Conservation (phyloP, 176 grass and related monocot species). For the Zea luxurians region DNA sequence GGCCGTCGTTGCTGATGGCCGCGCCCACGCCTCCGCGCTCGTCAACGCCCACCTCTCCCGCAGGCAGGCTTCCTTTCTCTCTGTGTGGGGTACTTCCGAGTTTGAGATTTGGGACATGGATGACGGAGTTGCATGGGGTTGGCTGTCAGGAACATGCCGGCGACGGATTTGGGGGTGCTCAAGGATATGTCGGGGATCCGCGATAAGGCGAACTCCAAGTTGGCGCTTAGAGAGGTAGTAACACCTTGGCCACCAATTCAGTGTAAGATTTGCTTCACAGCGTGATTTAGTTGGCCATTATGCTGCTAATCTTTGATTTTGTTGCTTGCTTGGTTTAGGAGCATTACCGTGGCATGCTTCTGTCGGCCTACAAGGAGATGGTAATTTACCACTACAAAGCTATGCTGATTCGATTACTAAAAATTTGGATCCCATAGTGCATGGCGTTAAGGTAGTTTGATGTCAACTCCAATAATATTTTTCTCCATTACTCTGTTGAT, state of each 20-base stretch:
- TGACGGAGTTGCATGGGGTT: constrained; percentile 1
- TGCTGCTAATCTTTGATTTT: constrained; percentile 25
- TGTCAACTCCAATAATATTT: neutral
- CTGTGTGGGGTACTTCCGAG: neutral
- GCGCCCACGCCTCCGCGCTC: constrained; percentile 51
- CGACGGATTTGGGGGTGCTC: constrained; percentile 66
- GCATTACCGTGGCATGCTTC: constrained; percentile 45
- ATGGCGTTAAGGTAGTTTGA: neutral
- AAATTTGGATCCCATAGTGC: neutral
- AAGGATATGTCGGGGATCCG: constrained; percentile 77
- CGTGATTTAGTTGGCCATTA: neutral
- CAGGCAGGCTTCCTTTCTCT: constrained; percentile 39
- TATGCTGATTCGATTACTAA: neutral
- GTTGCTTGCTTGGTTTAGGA: constrained; percentile 51
- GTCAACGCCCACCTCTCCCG: constrained; percentile 58
- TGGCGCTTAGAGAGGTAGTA: constrained; percentile 63
- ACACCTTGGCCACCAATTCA: constrained; percentile 6
- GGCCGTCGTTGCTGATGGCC: constrained; percentile 34
- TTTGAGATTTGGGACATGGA: constrained; percentile 27
- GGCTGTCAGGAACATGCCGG: constrained; percentile 51
- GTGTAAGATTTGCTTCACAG: neutral
- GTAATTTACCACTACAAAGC: constrained; percentile 35
- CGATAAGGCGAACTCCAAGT: constrained; percentile 65
- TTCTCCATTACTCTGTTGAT: constrained; percentile 29
- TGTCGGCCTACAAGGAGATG: constrained; percentile 76